A percentile compares a stretch with the other conserved stretches of the same genome.
Evolutionary conservation across 1,284 basidiomycete species (phyloP).

Genomic region (Trichosporon sp.): DNA sequence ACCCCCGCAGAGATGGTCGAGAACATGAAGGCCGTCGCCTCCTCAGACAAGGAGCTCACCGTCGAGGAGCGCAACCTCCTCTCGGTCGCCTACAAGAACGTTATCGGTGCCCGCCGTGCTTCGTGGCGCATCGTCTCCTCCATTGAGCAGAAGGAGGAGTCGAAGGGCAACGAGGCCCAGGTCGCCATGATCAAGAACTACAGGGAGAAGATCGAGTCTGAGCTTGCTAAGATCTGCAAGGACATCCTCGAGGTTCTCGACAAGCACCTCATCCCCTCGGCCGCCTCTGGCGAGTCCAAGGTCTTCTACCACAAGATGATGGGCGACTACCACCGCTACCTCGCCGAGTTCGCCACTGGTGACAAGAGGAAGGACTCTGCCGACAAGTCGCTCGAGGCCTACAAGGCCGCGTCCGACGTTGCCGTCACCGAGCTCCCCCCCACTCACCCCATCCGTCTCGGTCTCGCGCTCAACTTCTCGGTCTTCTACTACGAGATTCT

Average conservation of each 20-base stretch:
- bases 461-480: slow-evolving; percentile 98
- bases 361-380: slow-evolving; percentile 98
- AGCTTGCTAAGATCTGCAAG: slow-evolving; percentile 98
- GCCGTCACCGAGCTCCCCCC: slow-evolving; percentile 96
- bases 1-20: slow-evolving; percentile 82
- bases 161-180: slow-evolving; percentile 96
- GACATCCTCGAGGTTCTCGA: slow-evolving; percentile 98
- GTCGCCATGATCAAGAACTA: slow-evolving; percentile 98
- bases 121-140: slow-evolving; percentile 99
- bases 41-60: slow-evolving; percentile 94
- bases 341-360: slow-evolving; percentile 97
- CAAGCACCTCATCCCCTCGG: slow-evolving; percentile 98
- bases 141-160: slow-evolving; percentile 99
- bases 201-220: slow-evolving; percentile 96
- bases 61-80: slow-evolving; percentile 99
- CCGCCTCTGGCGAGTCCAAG: slow-evolving; percentile 96
- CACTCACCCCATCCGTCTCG: slow-evolving; percentile 98
- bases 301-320: slow-evolving; percentile 99
- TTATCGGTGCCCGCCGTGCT: slow-evolving; percentile 97
- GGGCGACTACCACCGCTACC: slow-evolving; percentile 99
- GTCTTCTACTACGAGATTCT: slow-evolving; percentile 99
- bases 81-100: slow-evolving; percentile 99
- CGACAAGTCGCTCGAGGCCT: slow-evolving; percentile 97
- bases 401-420: slow-evolving; percentile 99
- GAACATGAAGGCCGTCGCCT: slow-evolving; percentile 98